Base-by-base conservation (phyloP, 1,284 basidiomycete genomes). In the Puccinia coronata region DNA sequence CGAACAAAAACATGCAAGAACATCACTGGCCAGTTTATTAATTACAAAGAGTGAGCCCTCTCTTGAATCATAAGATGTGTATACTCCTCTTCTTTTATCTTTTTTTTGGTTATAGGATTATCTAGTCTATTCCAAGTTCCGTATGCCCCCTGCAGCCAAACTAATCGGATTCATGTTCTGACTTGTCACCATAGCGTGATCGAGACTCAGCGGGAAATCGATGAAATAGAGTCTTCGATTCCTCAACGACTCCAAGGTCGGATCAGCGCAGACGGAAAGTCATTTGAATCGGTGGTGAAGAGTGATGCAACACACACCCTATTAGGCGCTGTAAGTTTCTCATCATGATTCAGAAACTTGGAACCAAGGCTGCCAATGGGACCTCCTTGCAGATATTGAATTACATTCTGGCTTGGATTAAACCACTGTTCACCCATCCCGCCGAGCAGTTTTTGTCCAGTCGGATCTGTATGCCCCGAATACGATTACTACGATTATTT, bases 401-500 rank as follows among this genome's bases (percentile, higher is more conserved):
- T n/a, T n/a, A n/a, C n/a, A n/a, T n/a, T n/a, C n/a, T n/a, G n/a
- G n/a, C n/a, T n/a, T n/a, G n/a, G n/a, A n/a, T n/a, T n/a, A n/a
- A n/a, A n/a, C n/a, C n/a, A n/a, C n/a, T n/a, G n/a, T n/a, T n/a
- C n/a, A n/a, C n/a, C n/a, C n/a, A n/a, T n/a, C n/a, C n/a, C n/a
- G n/a, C n/a, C n/a, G n/a, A n/a, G n/a, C n/a, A n/a, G n/a, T 59
- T 69, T n/a, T 49, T 71, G 34, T 59, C 47, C n/a, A 20, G 53
- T 59, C 49, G 77, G 36, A 31, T 79, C 31, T 53, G 28, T 71
- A 36, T 59, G 2, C 49, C 65, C 9, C 49, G 77, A 41, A 25
- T 79, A 18, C 34, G 53, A 59, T 57, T 79, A 43, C 77, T 70
- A 47, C 65, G 67, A 57, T 55, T 69, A 28, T 71, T 79, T n/a